These are phyloP conservation scores for Debaryomyces castellii DNA, from an alignment of 805 yeast species.

Conservation along the genomic window DNA sequence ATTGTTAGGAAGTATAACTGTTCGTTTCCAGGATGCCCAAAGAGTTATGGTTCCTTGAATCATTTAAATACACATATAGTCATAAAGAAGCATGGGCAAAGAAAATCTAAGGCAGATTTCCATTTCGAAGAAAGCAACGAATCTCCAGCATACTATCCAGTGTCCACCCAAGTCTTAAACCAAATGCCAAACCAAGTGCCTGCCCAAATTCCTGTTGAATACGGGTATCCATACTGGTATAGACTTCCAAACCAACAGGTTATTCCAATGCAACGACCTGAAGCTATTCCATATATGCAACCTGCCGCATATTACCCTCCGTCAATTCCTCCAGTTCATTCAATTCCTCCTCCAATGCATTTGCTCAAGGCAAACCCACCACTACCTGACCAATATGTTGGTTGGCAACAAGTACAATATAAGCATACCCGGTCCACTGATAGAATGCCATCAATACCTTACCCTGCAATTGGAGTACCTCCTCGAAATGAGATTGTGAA, in stretches of 20 bases:
- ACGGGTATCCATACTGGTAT: not conserved
- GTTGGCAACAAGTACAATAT: not conserved
- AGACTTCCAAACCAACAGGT: not conserved
- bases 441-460: not conserved
- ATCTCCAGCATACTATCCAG: slow-evolving; percentile 3
- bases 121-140: slow-evolving; percentile 20
- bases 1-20: slow-evolving; percentile 35
- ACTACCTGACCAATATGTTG: not conserved
- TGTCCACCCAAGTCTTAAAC: not conserved
- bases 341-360: not conserved
- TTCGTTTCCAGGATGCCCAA: slow-evolving; percentile 37
- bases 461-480: not conserved
- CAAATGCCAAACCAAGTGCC: not conserved
- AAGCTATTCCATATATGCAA: not conserved
- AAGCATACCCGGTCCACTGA: not conserved
- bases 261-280: not conserved
- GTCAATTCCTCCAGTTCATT: not conserved
- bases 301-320: not conserved
- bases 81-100: slow-evolving; percentile 44
- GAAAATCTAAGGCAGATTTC: slow-evolving; percentile 42
- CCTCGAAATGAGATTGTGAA: not conserved
- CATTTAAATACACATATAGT: slow-evolving; percentile 46
- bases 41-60: slow-evolving; percentile 43
- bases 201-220: not conserved
- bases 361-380: not conserved